These are phyloP conservation scores for Aspergillus brunneoviolaceus DNA, from an alignment of 2,329 filamentous ascomycete genomes.

Conservation along the genomic window DNA sequence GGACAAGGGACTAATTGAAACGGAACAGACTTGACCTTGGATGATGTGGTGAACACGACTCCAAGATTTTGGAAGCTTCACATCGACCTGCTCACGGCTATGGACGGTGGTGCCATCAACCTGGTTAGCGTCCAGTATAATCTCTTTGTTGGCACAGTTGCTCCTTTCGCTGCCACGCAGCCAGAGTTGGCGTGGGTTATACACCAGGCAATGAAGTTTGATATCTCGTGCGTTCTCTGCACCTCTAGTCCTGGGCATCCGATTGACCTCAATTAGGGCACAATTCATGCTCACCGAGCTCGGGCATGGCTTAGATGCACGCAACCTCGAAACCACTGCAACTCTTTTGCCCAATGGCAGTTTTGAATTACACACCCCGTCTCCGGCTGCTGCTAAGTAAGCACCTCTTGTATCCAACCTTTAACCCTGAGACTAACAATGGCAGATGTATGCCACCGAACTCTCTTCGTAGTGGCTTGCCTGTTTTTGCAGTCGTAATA, in stretches of 20 bases:
- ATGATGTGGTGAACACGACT: background rate
- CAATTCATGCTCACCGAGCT: constrained; percentile 17
- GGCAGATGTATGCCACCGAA: constrained; percentile 21
- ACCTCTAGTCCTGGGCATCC: background rate
- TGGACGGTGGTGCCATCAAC: constrained; percentile 8
- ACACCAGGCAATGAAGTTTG: background rate
- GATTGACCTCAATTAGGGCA: background rate
- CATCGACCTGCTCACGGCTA: constrained; percentile 6
- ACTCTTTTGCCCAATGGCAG: constrained; percentile 8
- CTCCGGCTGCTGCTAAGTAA: background rate
- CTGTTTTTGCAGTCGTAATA: constrained; percentile 17
- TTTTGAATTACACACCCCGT: constrained; percentile 3
- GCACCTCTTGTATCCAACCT: background rate
- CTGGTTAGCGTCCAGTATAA: constrained; percentile 12
- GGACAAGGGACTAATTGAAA: constrained; percentile 5
- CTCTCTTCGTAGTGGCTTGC: constrained; percentile 12
- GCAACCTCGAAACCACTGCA: constrained; percentile 15
- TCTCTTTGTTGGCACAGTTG: constrained; percentile 13
- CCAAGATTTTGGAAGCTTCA: constrained; percentile 22
- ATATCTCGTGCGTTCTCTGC: background rate
- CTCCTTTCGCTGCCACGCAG: constrained; percentile 6
- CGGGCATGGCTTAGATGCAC: constrained; percentile 14
- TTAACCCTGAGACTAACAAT: background rate
- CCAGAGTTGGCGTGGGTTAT: background rate
- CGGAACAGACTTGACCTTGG: constrained; percentile 4